Conservation (phyloP, 2,329 filamentous ascomycete species). For the Aspergillus intermedius region DNA sequence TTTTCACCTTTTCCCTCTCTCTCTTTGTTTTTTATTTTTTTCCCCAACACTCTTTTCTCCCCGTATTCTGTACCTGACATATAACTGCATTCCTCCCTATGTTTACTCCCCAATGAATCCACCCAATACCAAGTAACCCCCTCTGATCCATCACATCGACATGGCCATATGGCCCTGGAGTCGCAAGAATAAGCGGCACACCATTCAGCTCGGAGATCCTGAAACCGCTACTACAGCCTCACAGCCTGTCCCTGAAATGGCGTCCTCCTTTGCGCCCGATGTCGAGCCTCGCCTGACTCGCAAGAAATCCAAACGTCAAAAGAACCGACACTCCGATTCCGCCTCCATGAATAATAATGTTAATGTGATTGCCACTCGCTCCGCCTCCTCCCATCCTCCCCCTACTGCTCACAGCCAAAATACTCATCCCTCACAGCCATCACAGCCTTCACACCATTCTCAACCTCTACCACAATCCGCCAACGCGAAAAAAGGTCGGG, state of each 20-base stretch:
- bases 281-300: conserved; percentile 24
- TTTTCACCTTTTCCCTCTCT: neutral
- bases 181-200: conserved; percentile 63
- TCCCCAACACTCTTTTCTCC: neutral
- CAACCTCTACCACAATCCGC: neutral
- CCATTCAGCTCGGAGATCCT: conserved; percentile 51
- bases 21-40: no score
- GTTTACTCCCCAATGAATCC: neutral
- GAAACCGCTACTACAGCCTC: conserved; percentile 29
- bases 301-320: conserved; percentile 29
- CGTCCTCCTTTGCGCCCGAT: neutral
- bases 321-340: conserved; percentile 19
- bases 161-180: conserved; percentile 85
- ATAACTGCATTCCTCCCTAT: neutral
- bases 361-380: conserved; percentile 8
- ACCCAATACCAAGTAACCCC: neutral
- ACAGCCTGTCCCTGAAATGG: conserved; percentile 12
- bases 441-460: conserved; percentile 2
- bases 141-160: conserved; percentile 12
- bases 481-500: conserved; percentile 8
- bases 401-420: conserved; percentile 16
- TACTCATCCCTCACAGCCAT: neutral
- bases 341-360: conserved; percentile 1
- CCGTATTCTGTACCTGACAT: neutral
- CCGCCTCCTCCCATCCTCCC: conserved; percentile 12